Base-by-base conservation (phyloP, 2,329 filamentous ascomycete genomes). In the Pleoardoris graminearum region DNA sequence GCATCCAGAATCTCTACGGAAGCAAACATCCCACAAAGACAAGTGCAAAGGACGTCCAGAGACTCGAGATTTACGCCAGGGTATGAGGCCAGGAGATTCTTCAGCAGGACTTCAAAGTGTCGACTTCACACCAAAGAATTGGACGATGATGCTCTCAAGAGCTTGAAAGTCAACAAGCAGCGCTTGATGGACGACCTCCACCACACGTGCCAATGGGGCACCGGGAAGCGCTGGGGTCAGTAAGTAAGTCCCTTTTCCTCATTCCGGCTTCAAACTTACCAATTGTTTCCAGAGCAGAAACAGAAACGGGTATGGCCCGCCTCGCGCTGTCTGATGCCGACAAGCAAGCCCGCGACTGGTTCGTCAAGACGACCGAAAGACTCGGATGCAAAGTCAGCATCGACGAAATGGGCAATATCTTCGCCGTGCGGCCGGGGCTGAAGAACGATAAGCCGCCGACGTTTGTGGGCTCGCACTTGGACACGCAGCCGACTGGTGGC, bases 321-420 rank as follows among this genome's bases (percentile, higher is more conserved):
- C 81, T 93, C 1, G 78, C 88, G 3, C 79, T 93, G 17, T 86
- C 85, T 2, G 84, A 91, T 61, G 77, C 84, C 1, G 90, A 93
- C 68, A 89, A 86, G 65, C 73, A 82, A 62, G 88, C 82, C 11
- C 83, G 90, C 33, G 84, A 89, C 68, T 94, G 89, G 89, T 91
- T 94, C 58, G 80, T 85, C 0, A 70, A 84, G 16, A 85, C 84
- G 0, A 84, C 83, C 1, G 74, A 82, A 61, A 76, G 75, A 0
- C 75, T 91, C 0, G 87, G 86, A 8, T 93, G 89, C 69, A 78
- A 79, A 3, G 79, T 89, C 7, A 86, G 81, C 0, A 72, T 90
- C 1, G 90, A 94, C 67, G 77, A 83, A 22, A 91, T 93, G 83
- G 89, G 89, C 17, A 94, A 93, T 60, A 88, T 88, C 55, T 94